These are phyloP conservation scores for Trametes pubescens DNA, from an alignment of 1,284 basidiomycete species.

Conservation along the genomic window DNA sequence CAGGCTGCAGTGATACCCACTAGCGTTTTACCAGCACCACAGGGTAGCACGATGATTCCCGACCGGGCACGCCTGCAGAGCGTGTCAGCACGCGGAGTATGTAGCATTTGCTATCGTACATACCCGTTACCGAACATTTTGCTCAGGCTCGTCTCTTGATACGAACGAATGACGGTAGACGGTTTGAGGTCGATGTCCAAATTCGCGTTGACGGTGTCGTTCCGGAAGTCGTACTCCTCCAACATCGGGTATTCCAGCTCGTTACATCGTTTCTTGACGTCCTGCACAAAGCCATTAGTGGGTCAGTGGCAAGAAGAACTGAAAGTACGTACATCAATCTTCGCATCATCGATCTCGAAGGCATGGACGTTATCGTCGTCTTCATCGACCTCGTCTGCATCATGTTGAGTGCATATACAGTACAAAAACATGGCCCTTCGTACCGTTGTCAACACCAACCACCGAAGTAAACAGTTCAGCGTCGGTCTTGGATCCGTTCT, in stretches of 20 bases:
- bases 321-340: constrained; percentile 77
- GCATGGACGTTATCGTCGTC: constrained; percentile 96
- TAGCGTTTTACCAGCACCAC: constrained; percentile 98
- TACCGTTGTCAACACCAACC: constrained; percentile 90
- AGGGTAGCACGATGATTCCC: constrained; percentile 98
- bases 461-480: constrained; percentile 88
- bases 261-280: constrained; percentile 92
- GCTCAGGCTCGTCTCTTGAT: constrained; percentile 95
- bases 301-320: not conserved
- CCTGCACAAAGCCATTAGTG: constrained; percentile 53
- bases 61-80: constrained; percentile 86
- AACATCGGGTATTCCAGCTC: constrained; percentile 96
- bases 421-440: constrained; percentile 34
- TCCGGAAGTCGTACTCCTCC: constrained; percentile 98
- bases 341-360: constrained; percentile 91
- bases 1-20: constrained; percentile 99
- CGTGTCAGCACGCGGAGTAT: constrained; percentile 3
- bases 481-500: constrained; percentile 55
- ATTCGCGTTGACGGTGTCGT: constrained; percentile 94
- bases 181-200: constrained; percentile 98
- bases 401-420: constrained; percentile 12
- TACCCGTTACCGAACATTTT: constrained; percentile 99
- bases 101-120: constrained; percentile 32
- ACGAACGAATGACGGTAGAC: constrained; percentile 94
- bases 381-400: constrained; percentile 91